phyloP scores from a whole-genome alignment of 768 basidiomycete species.

The Phanerochaete carnosa region DNA sequence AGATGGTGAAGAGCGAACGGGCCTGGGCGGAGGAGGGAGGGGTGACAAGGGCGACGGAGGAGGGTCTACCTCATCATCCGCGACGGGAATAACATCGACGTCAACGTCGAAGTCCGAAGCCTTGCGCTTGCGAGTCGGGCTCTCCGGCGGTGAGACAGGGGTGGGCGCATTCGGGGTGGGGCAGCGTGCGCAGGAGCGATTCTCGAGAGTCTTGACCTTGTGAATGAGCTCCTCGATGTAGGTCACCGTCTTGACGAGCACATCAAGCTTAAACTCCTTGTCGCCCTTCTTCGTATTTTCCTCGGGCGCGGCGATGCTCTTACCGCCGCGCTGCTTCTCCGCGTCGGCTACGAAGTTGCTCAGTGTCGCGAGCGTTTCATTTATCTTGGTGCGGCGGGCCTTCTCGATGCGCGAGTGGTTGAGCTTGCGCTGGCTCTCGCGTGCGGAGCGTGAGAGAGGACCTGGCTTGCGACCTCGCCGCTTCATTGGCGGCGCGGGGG shows the following conservation, averaged over 20 bases:
- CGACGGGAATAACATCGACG: conserved; percentile 7
- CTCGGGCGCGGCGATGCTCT: conserved; percentile 18
- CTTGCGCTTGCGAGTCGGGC: conserved; percentile 21
- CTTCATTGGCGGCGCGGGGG: conserved; percentile 36
- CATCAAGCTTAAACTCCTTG: conserved; percentile 92
- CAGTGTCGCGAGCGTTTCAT: conserved; percentile 79
- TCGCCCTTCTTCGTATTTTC: conserved; percentile 68
- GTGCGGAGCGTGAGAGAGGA: conserved; percentile 66
- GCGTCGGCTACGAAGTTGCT: conserved; percentile 62
- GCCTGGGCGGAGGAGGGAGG: background rate
- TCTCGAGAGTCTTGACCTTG: conserved; percentile 43
- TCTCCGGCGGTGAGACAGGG: background rate
- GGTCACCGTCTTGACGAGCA: conserved; percentile 77
- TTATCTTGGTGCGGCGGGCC: conserved; percentile 91
- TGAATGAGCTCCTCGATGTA: conserved; percentile 71
- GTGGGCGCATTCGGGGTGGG: background rate
- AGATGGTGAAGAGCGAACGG: background rate
- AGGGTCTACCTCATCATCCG: conserved; percentile 9
- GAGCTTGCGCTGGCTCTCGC: conserved; percentile 85
- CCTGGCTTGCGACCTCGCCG: conserved; percentile 74
- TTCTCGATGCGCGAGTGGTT: conserved; percentile 97
- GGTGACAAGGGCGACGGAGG: background rate
- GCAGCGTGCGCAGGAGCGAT: conserved; percentile 10
- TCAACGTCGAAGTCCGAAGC: background rate
- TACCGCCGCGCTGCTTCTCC: conserved; percentile 31